Conservation (phyloP, 495 filamentous ascomycete genomes). For the Aspergillus haitiensis region DNA sequence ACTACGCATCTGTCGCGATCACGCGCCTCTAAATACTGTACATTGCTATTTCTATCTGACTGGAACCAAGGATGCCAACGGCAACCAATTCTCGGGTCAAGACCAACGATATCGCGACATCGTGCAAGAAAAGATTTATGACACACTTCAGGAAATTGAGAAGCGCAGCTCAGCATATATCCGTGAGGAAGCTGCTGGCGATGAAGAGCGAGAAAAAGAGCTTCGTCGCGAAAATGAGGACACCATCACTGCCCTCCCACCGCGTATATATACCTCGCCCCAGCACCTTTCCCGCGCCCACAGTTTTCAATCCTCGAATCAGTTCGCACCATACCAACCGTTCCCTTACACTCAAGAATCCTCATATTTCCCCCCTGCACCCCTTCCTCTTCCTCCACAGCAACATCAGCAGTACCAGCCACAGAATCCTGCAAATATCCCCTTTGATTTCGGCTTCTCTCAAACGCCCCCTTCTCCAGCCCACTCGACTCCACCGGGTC, state of each 20-base stretch:
- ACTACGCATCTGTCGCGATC: constrained; percentile 81
- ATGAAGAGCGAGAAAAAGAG: constrained; percentile 73
- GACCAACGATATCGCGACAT: constrained; percentile 61
- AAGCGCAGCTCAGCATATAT: constrained; percentile 83
- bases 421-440: constrained; percentile 12
- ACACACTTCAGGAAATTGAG: constrained; percentile 74
- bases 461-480: constrained; percentile 10
- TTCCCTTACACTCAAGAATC: background rate
- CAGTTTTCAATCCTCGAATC: constrained; percentile 6
- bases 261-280: constrained; percentile 27
- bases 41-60: constrained; percentile 96
- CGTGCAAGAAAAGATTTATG: constrained; percentile 81
- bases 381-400: background rate
- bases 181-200: constrained; percentile 75
- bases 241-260: constrained; percentile 75
- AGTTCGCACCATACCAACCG: constrained; percentile 10
- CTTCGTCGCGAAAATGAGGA: constrained; percentile 85
- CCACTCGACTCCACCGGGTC: constrained; percentile 7
- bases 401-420: background rate
- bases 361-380: constrained; percentile 3
- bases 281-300: constrained; percentile 12
- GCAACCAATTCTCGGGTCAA: constrained; percentile 13
- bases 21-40: constrained; percentile 77
- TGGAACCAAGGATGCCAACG: constrained; percentile 21
- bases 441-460: constrained; percentile 40